Conservation (phyloP, 148 eudicot species). For the Silene uniflora region DNA sequence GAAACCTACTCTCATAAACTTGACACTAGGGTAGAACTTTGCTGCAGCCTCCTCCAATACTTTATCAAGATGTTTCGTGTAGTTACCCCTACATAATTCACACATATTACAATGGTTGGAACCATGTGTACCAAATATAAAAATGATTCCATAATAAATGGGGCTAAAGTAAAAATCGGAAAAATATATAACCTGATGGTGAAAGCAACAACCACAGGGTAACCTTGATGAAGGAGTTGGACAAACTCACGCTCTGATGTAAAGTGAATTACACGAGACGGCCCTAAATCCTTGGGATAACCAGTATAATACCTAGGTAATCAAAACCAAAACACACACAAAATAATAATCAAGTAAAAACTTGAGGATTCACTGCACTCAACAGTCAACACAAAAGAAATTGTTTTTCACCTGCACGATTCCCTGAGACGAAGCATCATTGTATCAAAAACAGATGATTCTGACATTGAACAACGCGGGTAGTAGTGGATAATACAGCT, state of each 20-base stretch:
- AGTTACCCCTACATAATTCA: constrained; percentile 53
- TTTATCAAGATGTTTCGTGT: constrained; percentile 78
- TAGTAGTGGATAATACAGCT: not conserved
- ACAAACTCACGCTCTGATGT: constrained; percentile 93
- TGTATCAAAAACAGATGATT: constrained; percentile 49
- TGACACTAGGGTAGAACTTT: constrained; percentile 80
- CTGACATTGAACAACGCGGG: constrained; percentile 42
- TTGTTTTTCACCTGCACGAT: constrained; percentile 56
- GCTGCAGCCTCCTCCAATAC: constrained; percentile 91
- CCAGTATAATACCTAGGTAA: constrained; percentile 79
- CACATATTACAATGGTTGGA: constrained; percentile 15
- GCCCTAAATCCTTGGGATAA: constrained; percentile 94
- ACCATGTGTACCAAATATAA: constrained; percentile 5
- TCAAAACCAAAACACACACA: constrained; percentile 12
- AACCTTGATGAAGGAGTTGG: constrained; percentile 84
- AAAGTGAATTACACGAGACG: constrained; percentile 80
- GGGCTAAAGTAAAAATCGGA: not conserved
- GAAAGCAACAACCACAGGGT: constrained; percentile 90
- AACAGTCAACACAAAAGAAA: not conserved
- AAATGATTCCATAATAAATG: not conserved
- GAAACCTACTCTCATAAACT: constrained; percentile 79
- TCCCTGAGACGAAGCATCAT: constrained; percentile 65
- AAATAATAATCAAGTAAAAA: not conserved
- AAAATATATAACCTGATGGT: constrained; percentile 55
- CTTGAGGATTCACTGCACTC: not conserved